Evolutionary conservation across 2,329 filamentous ascomycete genomes (phyloP).

Genomic region (Neocatenulostroma microsporum): DNA sequence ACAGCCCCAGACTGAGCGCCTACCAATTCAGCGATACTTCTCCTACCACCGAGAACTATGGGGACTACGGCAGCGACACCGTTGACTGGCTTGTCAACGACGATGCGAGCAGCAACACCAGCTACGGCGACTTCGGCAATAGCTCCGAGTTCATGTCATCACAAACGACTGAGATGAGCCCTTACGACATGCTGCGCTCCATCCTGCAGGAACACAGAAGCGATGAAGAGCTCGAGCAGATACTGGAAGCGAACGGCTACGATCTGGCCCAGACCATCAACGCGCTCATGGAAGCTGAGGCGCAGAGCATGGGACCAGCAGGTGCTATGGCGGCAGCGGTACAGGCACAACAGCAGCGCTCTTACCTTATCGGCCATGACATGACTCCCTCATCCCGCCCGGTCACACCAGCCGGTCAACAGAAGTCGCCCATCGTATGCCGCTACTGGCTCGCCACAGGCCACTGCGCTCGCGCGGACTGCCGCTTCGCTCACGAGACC

Average conservation of each 20-base stretch:
- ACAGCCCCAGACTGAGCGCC: slow-evolving; percentile 87
- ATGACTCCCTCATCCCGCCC: slow-evolving; percentile 67
- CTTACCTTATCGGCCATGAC: slow-evolving; percentile 79
- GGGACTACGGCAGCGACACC: slow-evolving; percentile 85
- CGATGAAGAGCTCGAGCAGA: slow-evolving; percentile 91
- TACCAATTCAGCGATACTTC: slow-evolving; percentile 89
- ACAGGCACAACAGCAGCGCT: slow-evolving; percentile 49
- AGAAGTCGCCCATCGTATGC: slow-evolving; percentile 84
- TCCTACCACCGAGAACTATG: slow-evolving; percentile 75
- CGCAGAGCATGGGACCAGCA: slow-evolving; percentile 44
- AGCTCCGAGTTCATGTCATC: slow-evolving; percentile 67
- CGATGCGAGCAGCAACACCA: slow-evolving; percentile 70
- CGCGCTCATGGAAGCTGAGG: slow-evolving; percentile 71
- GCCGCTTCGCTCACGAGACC: slow-evolving; percentile 92
- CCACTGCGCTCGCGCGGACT: slow-evolving; percentile 92
- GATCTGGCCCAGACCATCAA: slow-evolving; percentile 88
- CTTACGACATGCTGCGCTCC: slow-evolving; percentile 94
- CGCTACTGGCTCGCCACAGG: slow-evolving; percentile 95
- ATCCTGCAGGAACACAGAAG: slow-evolving; percentile 82
- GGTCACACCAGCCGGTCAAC: slow-evolving; percentile 64
- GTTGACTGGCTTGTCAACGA: slow-evolving; percentile 94
- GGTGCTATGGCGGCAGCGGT: slow-evolving; percentile 19
- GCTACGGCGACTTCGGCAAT: slow-evolving; percentile 65
- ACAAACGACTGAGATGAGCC: slow-evolving; percentile 82
- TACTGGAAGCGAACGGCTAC: slow-evolving; percentile 80